Evolutionary conservation across 768 basidiomycete genomes (phyloP), one percentile per base, ranked within the genome.

Genomic region (Xerocomellus amylosporus): DNA sequence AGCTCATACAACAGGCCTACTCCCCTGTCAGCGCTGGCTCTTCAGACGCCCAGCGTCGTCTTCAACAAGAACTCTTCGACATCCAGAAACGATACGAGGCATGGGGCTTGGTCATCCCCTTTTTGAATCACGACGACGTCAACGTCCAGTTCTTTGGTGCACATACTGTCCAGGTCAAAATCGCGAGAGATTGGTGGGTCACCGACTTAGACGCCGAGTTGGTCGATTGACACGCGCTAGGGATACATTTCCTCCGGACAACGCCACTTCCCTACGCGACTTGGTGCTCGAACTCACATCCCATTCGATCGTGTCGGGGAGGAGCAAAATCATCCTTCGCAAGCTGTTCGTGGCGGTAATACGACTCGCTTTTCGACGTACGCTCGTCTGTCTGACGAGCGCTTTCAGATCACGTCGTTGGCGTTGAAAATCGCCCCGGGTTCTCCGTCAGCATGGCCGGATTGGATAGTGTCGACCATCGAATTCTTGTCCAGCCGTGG

Each of bases 121-220:
- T 94, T 58, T 72, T 93, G 24, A 77, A 84, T 14, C 77, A 87
- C 63, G 72, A 76, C 28, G 88, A 95, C 69, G 78, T 79, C 49
- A 92, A 92, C 64, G 90, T 96, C 10, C 89, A 94, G 68, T 98
- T 96, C 78, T 96, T 93, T 64, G 93, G 93, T 3, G 93, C 94
- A 5, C 94, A 97, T 63, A 97, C 92, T 0, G 83, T 88, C 3
- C 92, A 95, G 66, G 90, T 95, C 57, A 98, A 98, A 80, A 92
- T 96, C 58, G 85, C 88, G 14, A 77, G 94, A 58, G 94, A 96
- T 69, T 96, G 93, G 93, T 94, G 67, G 58, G 81, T 69, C 5
- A 31, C 46, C 44, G 5, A 36, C 50, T 13, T 36, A 20, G 49
- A 36, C 38, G 10, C 37, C 28, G 7, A 5, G 28, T 6, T 24